These are phyloP conservation scores for Nemania sp. DNA, from an alignment of 2,329 filamentous ascomycete species.

Conservation along the genomic window DNA sequence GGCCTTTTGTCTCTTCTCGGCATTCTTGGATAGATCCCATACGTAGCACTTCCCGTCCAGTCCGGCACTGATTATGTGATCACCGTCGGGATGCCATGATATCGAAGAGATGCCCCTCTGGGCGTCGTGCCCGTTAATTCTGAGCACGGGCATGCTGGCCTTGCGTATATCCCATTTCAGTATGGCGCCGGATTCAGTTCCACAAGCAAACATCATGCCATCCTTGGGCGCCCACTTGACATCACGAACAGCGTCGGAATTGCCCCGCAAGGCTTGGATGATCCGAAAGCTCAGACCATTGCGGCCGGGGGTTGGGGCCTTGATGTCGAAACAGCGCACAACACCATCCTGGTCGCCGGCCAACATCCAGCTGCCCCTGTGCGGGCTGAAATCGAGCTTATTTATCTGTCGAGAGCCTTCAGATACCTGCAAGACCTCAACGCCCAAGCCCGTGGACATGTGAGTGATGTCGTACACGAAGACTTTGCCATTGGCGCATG, in stretches of 20 bases:
- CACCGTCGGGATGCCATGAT: conserved; percentile 70
- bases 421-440: conserved; percentile 61
- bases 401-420: conserved; percentile 69
- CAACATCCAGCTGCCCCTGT: conserved; percentile 59
- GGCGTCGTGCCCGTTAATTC: conserved; percentile 63
- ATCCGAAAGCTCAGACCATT: conserved; percentile 56
- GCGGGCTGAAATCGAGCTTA: conserved; percentile 65
- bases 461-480: conserved; percentile 65
- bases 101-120: conserved; percentile 61
- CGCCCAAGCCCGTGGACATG: conserved; percentile 49
- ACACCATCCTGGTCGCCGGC: conserved; percentile 68
- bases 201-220: conserved; percentile 66
- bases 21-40: conserved; percentile 65
- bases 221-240: conserved; percentile 69
- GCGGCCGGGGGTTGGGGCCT: conserved; percentile 52
- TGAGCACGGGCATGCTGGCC: conserved; percentile 55
- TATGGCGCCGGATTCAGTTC: conserved; percentile 64
- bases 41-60: conserved; percentile 65
- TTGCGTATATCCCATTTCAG: conserved; percentile 69
- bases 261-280: conserved; percentile 54
- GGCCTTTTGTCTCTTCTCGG: conserved; percentile 67
- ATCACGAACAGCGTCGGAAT: conserved; percentile 62
- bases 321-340: conserved; percentile 65
- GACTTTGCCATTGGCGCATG: conserved; percentile 67
- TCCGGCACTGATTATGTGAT: conserved; percentile 67